A percentile compares a stretch with the other conserved stretches of the same genome.
phyloP scores from a whole-genome alignment of 176 grass and related monocot species.

The Lolium rigidum region DNA sequence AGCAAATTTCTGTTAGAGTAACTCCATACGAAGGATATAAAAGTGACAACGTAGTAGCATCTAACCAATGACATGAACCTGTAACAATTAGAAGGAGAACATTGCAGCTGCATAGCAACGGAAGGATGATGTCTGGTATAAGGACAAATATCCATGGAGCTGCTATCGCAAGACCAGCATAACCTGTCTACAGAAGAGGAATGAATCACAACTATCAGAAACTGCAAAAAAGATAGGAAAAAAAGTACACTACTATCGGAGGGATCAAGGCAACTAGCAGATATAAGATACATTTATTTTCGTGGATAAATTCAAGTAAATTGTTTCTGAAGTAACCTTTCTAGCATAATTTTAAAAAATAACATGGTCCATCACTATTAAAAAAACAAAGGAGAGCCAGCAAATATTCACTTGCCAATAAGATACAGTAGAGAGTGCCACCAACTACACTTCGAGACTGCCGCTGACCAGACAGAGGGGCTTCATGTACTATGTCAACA shows the following conservation, averaged over 20 bases:
- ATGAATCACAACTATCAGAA: conserved; percentile 15
- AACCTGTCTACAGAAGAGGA: conserved; percentile 66
- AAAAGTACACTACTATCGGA: background rate
- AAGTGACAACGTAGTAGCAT: background rate
- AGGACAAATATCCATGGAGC: conserved; percentile 75
- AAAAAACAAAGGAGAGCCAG: conserved; percentile 27
- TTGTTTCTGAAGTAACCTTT: background rate
- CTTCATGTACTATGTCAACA: conserved; percentile 67
- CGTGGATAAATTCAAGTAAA: background rate
- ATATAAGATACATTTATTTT: background rate
- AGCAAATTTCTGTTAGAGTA: conserved; percentile 28
- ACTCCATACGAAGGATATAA: conserved; percentile 8
- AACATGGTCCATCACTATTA: conserved; percentile 20
- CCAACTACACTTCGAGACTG: conserved; percentile 58
- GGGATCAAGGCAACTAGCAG: background rate
- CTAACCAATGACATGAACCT: conserved; percentile 43
- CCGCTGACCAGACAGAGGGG: conserved; percentile 60
- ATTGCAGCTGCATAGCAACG: conserved; percentile 75
- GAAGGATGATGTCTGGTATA: conserved; percentile 56
- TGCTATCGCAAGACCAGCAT: conserved; percentile 63
- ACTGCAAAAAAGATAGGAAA: background rate
- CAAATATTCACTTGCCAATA: conserved; percentile 67
- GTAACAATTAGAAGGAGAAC: conserved; percentile 67
- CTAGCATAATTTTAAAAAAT: background rate
- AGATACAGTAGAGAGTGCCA: conserved; percentile 60